Evolutionary conservation across 108 stramenopile species (phyloP).

Genomic region (Discostella pseudostelligera): DNA sequence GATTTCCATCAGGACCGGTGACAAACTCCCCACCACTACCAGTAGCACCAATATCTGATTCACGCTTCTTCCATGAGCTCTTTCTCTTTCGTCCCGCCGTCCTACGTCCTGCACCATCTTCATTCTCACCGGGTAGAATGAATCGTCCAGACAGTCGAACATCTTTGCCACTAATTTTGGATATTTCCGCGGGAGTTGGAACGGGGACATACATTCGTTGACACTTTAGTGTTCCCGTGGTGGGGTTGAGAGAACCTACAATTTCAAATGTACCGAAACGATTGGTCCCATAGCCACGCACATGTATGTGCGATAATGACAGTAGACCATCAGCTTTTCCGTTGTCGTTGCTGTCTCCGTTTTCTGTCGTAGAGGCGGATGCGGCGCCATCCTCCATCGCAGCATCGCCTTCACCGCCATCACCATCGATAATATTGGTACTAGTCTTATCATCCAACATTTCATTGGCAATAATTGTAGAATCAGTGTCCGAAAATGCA

Average conservation of each 20-base stretch:
- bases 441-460: slow-evolving; percentile 21
- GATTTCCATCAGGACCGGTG: not conserved
- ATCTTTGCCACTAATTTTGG: not conserved
- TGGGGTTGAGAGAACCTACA: slow-evolving; percentile 60
- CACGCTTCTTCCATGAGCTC: slow-evolving; percentile 38
- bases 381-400: not conserved
- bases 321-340: slow-evolving; percentile 12
- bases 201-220: slow-evolving; percentile 71
- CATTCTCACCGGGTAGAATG: slow-evolving; percentile 6
- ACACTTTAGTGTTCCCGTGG: slow-evolving; percentile 52
- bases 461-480: slow-evolving; percentile 19
- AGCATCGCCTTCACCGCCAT: slow-evolving; percentile 8
- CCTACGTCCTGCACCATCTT: slow-evolving; percentile 5
- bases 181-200: slow-evolving; percentile 7
- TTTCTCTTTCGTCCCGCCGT: slow-evolving; percentile 30
- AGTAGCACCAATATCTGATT: slow-evolving; percentile 26
- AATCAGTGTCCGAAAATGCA: slow-evolving; percentile 22
- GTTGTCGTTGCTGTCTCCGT: slow-evolving; percentile 5
- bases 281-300: slow-evolving; percentile 73
- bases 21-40: slow-evolving; percentile 1
- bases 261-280: slow-evolving; percentile 86
- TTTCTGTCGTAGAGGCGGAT: not conserved
- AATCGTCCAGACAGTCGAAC: not conserved
- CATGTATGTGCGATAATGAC: slow-evolving; percentile 51
- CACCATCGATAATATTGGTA: not conserved